Conservation (phyloP, 352 stramenopile genomes). For the Albugo laibachii region DNA sequence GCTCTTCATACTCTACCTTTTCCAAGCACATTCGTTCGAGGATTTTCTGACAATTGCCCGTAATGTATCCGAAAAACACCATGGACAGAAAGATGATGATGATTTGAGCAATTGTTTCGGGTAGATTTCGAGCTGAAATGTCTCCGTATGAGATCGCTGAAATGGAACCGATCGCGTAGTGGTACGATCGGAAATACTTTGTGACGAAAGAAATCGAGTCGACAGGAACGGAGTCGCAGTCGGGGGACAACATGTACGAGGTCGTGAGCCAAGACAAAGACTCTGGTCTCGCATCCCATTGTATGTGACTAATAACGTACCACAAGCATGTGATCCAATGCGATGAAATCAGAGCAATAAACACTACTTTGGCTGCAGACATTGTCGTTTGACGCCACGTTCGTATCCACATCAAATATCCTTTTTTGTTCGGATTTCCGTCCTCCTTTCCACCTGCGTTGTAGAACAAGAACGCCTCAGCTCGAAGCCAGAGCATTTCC, state of each 20-base stretch:
- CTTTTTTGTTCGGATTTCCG: background rate
- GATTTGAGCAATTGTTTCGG: conserved; percentile 10
- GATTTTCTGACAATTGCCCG: conserved; percentile 8
- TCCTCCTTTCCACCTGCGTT: background rate
- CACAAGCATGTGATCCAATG: conserved; percentile 14
- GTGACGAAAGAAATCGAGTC: conserved; percentile 9
- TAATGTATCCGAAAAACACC: conserved; percentile 15
- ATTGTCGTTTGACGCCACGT: background rate
- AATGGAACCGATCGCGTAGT: conserved; percentile 14
- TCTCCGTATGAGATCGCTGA: conserved; percentile 13
- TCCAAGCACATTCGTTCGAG: conserved; percentile 8
- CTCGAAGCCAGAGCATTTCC: conserved; percentile 12
- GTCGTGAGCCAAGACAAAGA: conserved; percentile 11
- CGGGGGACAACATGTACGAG: conserved; percentile 6
- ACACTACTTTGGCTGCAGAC: conserved; percentile 9
- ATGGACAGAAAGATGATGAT: conserved; percentile 11
- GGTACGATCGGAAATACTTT: conserved; percentile 14
- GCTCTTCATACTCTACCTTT: conserved; percentile 8
- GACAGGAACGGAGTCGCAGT: conserved; percentile 2
- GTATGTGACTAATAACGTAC: conserved; percentile 7
- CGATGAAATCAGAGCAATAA: conserved; percentile 11
- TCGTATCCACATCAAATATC: conserved; percentile 2
- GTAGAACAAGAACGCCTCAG: conserved; percentile 8
- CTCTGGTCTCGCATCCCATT: background rate
- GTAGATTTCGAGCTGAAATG: conserved; percentile 10